Evolutionary conservation across 2,329 filamentous ascomycete species (phyloP).

Genomic region (Penicillium sp.): DNA sequence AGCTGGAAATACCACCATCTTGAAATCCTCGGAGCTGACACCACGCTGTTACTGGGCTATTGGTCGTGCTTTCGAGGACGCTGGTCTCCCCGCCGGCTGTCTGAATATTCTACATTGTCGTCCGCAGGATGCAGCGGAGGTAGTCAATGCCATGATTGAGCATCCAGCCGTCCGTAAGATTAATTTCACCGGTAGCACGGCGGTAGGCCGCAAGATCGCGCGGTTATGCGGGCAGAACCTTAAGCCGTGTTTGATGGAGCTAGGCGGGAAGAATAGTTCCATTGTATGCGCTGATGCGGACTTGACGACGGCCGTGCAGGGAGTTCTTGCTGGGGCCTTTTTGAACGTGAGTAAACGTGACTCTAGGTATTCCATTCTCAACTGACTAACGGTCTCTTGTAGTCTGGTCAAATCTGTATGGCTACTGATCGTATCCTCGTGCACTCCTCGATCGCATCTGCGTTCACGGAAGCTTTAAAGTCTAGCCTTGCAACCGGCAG

Average conservation of each 20-base stretch:
- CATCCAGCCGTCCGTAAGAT: slow-evolving; percentile 67
- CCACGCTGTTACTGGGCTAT: slow-evolving; percentile 63
- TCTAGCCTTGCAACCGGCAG: slow-evolving; percentile 37
- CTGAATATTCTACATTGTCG: slow-evolving; percentile 69
- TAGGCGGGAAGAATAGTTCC: slow-evolving; percentile 76
- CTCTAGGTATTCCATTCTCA: background rate
- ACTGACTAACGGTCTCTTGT: slow-evolving; percentile 34
- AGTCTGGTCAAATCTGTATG: slow-evolving; percentile 78
- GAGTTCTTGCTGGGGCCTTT: slow-evolving; percentile 34
- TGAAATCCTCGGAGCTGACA: slow-evolving; percentile 67
- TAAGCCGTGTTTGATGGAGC: slow-evolving; percentile 75
- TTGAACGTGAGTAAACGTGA: slow-evolving; percentile 26
- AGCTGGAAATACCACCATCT: slow-evolving; percentile 68
- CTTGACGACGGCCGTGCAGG: slow-evolving; percentile 57
- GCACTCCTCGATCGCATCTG: slow-evolving; percentile 51
- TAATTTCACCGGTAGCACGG: slow-evolving; percentile 71
- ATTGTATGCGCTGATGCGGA: slow-evolving; percentile 79
- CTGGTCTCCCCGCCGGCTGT: slow-evolving; percentile 70
- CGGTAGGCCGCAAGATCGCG: slow-evolving; percentile 67
- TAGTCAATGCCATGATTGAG: slow-evolving; percentile 66
- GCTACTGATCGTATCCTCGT: slow-evolving; percentile 69
- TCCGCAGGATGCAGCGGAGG: slow-evolving; percentile 60
- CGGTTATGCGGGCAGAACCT: slow-evolving; percentile 65
- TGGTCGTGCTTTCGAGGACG: slow-evolving; percentile 62
- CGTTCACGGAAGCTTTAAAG: slow-evolving; percentile 54